A percentile compares a stretch with the other conserved stretches of the same genome.
These are phyloP conservation scores for Rubia occidens DNA, from an alignment of 305 asterid species.

Conservation along the genomic window DNA sequence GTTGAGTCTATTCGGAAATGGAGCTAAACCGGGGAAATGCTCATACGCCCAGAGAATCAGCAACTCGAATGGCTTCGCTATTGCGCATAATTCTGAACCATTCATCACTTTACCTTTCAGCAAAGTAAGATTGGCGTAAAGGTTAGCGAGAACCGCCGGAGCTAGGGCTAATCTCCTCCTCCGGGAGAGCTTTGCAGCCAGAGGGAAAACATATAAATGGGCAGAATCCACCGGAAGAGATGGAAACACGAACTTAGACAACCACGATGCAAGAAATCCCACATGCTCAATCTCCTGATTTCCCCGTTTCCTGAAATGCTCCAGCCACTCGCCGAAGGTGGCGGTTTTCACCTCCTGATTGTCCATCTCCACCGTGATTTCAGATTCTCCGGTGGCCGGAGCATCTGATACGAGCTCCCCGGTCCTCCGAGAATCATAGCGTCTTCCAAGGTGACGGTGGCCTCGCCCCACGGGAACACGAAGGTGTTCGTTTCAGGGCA, in stretches of 20 bases:
- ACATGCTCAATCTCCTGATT: background rate
- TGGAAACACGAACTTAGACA: background rate
- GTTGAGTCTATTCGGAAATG: background rate
- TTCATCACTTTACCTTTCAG: background rate
- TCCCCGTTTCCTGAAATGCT: background rate
- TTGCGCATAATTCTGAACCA: background rate
- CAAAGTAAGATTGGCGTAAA: background rate
- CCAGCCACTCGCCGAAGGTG: background rate
- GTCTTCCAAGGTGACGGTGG: slow-evolving; percentile 8
- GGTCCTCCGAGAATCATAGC: background rate
- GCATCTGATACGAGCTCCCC: background rate
- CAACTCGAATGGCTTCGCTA: slow-evolving; percentile 14
- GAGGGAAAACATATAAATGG: background rate
- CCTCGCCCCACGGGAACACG: slow-evolving; percentile 8
- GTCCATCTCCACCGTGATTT: background rate
- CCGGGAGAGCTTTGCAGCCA: background rate
- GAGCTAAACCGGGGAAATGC: slow-evolving; percentile 15
- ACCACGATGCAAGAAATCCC: background rate
- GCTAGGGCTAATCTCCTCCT: slow-evolving; percentile 1
- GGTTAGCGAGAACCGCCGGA: slow-evolving; percentile 1
- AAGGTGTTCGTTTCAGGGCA: slow-evolving; percentile 24
- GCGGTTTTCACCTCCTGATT: background rate
- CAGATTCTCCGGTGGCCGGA: background rate
- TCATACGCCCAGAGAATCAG: slow-evolving; percentile 26
- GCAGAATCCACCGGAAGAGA: background rate